These are phyloP conservation scores for Elaeagnus macrophylla DNA, from an alignment of 306 rosid species.

Conservation along the genomic window DNA sequence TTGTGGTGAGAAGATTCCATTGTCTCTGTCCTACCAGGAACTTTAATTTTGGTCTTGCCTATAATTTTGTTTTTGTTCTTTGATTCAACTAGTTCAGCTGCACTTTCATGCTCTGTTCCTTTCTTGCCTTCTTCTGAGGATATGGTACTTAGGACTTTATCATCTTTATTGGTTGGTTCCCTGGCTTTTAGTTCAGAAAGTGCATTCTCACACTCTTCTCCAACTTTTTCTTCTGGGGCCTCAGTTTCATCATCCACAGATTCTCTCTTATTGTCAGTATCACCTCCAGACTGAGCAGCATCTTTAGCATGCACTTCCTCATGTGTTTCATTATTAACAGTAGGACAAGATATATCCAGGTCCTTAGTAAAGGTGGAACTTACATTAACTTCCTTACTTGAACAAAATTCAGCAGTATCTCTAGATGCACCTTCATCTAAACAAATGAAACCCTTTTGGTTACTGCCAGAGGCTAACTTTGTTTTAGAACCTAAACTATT, in stretches of 20 bases:
- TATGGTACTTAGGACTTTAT: slow-evolving; percentile 11
- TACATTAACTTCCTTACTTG: slow-evolving; percentile 15
- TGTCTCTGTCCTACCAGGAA: slow-evolving; percentile 13
- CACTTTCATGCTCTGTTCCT: slow-evolving; percentile 24
- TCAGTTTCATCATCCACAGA: slow-evolving; percentile 62
- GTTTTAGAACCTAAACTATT: slow-evolving; percentile 56
- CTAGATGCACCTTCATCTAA: slow-evolving; percentile 22
- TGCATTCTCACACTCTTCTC: slow-evolving; percentile 28
- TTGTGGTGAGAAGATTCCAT: slow-evolving; percentile 23
- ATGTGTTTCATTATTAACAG: slow-evolving; percentile 19
- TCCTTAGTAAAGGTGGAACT: slow-evolving; percentile 18
- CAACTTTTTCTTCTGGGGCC: slow-evolving; percentile 49
- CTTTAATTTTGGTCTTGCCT: slow-evolving; percentile 31
- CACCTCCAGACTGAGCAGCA: slow-evolving; percentile 17
- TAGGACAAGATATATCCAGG: slow-evolving; percentile 23
- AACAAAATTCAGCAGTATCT: slow-evolving; percentile 18
- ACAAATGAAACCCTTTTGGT: slow-evolving; percentile 32
- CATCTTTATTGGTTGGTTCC: slow-evolving; percentile 15
- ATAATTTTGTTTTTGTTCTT: slow-evolving; percentile 31
- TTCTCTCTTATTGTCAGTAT: slow-evolving; percentile 24
- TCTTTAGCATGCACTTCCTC: slow-evolving; percentile 17
- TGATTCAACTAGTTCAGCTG: slow-evolving; percentile 22
- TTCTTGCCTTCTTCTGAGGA: slow-evolving; percentile 21
- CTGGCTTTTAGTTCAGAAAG: slow-evolving; percentile 19
- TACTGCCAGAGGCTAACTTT: slow-evolving; percentile 31